Base-by-base conservation (phyloP, 345 rosid species). In the Odontarrhena argentea region DNA sequence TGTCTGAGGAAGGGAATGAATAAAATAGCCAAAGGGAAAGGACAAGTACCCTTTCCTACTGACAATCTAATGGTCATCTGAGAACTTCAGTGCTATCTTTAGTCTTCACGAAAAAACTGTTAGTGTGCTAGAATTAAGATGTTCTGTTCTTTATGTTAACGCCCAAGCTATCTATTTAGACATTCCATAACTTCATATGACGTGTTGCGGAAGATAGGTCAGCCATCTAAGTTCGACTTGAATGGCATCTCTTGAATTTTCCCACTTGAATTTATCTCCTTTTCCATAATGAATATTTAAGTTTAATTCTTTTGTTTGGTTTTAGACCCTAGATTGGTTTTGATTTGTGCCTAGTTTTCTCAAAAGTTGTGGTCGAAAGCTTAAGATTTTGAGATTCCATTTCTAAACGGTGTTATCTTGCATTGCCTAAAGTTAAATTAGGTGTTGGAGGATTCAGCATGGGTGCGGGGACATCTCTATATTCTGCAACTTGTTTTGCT, bases 371-470 rank as follows among this genome's bases (percentile, higher is more conserved):
- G n/a, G 44, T n/a, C 43, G 35, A 8, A 35, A 54, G 41, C 28
- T 42, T 52, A 35, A 34, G 45, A 34, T 30, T 32, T 8, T 2
- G 49, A 56, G 38, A 57, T 47, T 13, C 11, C 58, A 9, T 9
- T 61, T 68, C 24, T 76, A 36, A 36, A n/a, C 24, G 37, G 48
- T 62, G 37, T 43, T 74, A 36, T 65, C 30, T 72, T 71, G 44
- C 70, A 7, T 49, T 69, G 44, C 69, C 13, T 66, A 38, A 87
- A 93, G 99, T 94, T 69, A 91, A 91, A 85, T 81, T 91, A 60
- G 99, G 96, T 44, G 68, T 94, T 73, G 99, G 99, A 73, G 99
- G 99, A 46, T 94, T 94, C 86, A 94, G 99, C 76, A 94, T 94
- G 99, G 99, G 99, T 69, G 96, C 97, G 7, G 99, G 90, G 47